These are phyloP conservation scores for bread wheat (Triticum aestivum) DNA, from an alignment of 176 grass and related monocot genomes.

Conservation along the genomic window DNA sequence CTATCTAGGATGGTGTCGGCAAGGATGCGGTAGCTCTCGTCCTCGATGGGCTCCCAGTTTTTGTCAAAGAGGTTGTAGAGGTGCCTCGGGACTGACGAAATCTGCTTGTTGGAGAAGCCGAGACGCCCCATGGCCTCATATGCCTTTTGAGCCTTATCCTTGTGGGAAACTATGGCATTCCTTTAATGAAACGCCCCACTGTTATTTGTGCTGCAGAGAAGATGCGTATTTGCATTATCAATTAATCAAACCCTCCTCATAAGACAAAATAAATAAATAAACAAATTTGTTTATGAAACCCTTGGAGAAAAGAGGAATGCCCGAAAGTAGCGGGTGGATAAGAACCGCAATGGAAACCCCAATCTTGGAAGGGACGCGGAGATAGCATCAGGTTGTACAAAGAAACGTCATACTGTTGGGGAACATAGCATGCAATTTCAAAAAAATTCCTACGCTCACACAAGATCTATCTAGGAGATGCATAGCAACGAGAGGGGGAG, in stretches of 20 bases:
- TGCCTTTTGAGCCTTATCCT: constrained; percentile 36
- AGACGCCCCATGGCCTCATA: constrained; percentile 46
- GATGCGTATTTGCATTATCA: not conserved
- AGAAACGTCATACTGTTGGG: not conserved
- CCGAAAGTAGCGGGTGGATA: not conserved
- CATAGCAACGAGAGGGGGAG: too few species aligned
- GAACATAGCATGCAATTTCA: too few species aligned
- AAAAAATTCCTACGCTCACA: too few species aligned
- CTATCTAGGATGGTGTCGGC: constrained; percentile 45
- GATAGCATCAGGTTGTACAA: not conserved
- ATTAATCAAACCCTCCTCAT: not conserved
- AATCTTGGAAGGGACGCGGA: not conserved
- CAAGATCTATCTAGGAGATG: too few species aligned
- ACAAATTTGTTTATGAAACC: not conserved
- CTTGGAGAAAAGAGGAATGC: not conserved
- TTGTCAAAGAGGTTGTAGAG: constrained; percentile 45
- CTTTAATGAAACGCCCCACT: not conserved
- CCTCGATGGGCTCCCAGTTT: constrained; percentile 76
- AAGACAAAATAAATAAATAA: not conserved
- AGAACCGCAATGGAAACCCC: not conserved
- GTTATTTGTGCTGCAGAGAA: not conserved
- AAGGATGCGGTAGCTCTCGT: constrained; percentile 59
- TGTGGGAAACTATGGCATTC: constrained; percentile 20
- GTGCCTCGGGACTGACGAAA: constrained; percentile 38
- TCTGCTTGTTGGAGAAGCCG: constrained; percentile 43